Conservation (phyloP, 2,329 filamentous ascomycete species). For the Metarhizium anisopliae region DNA sequence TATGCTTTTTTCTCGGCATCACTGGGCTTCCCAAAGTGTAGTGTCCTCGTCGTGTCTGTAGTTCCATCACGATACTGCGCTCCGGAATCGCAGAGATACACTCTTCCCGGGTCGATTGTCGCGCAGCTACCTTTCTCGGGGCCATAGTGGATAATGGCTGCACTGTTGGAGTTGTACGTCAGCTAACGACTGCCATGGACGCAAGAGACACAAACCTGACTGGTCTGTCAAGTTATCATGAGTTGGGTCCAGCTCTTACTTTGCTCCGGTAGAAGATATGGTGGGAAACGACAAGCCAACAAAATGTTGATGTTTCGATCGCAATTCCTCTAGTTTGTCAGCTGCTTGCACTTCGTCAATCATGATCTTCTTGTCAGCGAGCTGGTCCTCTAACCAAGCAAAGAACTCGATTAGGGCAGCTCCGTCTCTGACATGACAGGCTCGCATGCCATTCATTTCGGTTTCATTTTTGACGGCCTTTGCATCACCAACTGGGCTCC, state of each 20-base stretch:
- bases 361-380: slow-evolving; percentile 60
- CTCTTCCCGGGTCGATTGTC: slow-evolving; percentile 69
- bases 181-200: background rate
- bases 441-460: slow-evolving; percentile 85
- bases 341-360: slow-evolving; percentile 88
- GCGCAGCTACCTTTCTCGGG: slow-evolving; percentile 77
- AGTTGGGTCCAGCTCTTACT: slow-evolving; percentile 32
- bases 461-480: slow-evolving; percentile 92
- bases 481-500: slow-evolving; percentile 80
- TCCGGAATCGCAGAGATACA: slow-evolving; percentile 95
- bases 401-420: slow-evolving; percentile 88
- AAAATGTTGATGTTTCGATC: slow-evolving; percentile 62
- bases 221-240: background rate
- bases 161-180: slow-evolving; percentile 41
- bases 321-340: slow-evolving; percentile 75
- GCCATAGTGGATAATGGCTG: slow-evolving; percentile 92
- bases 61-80: slow-evolving; percentile 96
- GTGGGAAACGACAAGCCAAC: slow-evolving; percentile 90
- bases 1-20: slow-evolving; percentile 81
- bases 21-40: slow-evolving; percentile 83
- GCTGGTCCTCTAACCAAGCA: slow-evolving; percentile 89
- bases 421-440: slow-evolving; percentile 88
- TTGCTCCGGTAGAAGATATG: slow-evolving; percentile 85
- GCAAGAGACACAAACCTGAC: no score
- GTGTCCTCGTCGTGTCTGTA: slow-evolving; percentile 87